These are phyloP conservation scores for Haplosporangium gracile DNA, from an alignment of 192 early-diverging fungal genomes.

Conservation along the genomic window DNA sequence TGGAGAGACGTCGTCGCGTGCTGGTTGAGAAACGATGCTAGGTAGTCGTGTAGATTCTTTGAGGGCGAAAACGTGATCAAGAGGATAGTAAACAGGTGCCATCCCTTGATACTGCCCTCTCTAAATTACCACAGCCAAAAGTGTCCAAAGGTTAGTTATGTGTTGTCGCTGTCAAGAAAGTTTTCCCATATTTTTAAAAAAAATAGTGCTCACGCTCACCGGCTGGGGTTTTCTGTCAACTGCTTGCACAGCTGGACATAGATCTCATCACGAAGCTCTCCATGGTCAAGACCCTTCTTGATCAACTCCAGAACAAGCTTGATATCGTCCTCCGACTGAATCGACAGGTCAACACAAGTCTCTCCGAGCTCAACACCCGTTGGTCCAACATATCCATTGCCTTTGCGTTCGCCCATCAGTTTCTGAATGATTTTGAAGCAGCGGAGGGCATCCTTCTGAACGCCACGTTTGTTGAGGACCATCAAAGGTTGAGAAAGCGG, in stretches of 20 bases:
- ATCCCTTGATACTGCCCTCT: slow-evolving; percentile 83
- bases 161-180: background rate
- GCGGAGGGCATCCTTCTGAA: slow-evolving; percentile 87
- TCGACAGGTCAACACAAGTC: slow-evolving; percentile 57
- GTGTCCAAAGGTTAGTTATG: background rate
- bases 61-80: slow-evolving; percentile 92
- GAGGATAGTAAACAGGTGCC: slow-evolving; percentile 87
- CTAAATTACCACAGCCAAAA: slow-evolving; percentile 25
- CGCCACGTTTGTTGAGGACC: slow-evolving; percentile 78
- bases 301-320: slow-evolving; percentile 83
- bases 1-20: slow-evolving; percentile 67
- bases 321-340: slow-evolving; percentile 57
- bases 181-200: background rate
- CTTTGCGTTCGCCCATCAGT: slow-evolving; percentile 81
- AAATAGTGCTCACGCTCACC: slow-evolving; percentile 40
- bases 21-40: slow-evolving; percentile 82
- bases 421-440: slow-evolving; percentile 90
- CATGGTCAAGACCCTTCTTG: slow-evolving; percentile 80
- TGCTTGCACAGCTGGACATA: slow-evolving; percentile 96
- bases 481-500: slow-evolving; percentile 84
- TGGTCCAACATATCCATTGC: slow-evolving; percentile 54
- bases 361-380: slow-evolving; percentile 41
- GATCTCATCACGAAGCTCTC: slow-evolving; percentile 91
- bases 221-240: slow-evolving; percentile 80
- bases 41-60: slow-evolving; percentile 87